phyloP scores from a whole-genome alignment of 768 basidiomycete species.

The Mycena galopus region DNA sequence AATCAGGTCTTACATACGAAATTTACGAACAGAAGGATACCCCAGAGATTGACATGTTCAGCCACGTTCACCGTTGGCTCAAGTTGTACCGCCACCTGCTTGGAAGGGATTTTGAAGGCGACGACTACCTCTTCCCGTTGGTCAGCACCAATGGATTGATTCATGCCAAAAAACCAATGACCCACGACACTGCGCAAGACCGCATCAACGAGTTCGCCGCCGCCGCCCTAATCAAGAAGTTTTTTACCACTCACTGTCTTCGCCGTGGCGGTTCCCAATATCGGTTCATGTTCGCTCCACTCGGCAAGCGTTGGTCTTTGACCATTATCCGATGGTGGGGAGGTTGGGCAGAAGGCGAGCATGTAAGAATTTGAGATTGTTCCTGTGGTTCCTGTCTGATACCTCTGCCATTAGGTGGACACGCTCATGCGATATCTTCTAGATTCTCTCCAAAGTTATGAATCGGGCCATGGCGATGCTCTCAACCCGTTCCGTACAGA shows the following conservation, averaged over 20 bases:
- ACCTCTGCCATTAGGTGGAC: constrained; percentile 45
- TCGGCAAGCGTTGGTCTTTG: constrained; percentile 51
- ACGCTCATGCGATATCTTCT: constrained; percentile 52
- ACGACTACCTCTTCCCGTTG: constrained; percentile 45
- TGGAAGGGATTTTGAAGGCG: constrained; percentile 13
- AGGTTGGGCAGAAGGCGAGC: constrained; percentile 46
- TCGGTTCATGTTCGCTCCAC: constrained; percentile 52
- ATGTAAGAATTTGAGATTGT: constrained; percentile 41
- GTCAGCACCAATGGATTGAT: constrained; percentile 45
- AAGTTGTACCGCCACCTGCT: constrained; percentile 36
- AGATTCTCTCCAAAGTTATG: constrained; percentile 48
- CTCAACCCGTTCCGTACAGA: constrained; percentile 43
- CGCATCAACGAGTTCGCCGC: constrained; percentile 45
- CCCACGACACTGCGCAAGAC: constrained; percentile 45
- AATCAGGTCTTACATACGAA: constrained; percentile 45
- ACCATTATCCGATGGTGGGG: constrained; percentile 56
- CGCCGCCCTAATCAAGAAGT: constrained; percentile 40
- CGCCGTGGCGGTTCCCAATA: constrained; percentile 55
- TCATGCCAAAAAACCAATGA: constrained; percentile 40
- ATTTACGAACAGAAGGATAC: constrained; percentile 50
- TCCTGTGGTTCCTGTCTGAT: not conserved
- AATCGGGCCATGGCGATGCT: constrained; percentile 46
- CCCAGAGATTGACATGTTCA: constrained; percentile 46
- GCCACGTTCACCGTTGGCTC: constrained; percentile 43
- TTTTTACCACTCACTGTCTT: constrained; percentile 52